phyloP scores from a whole-genome alignment of 1,139 yeast genomes.

The Lodderomyces beijingensis region DNA sequence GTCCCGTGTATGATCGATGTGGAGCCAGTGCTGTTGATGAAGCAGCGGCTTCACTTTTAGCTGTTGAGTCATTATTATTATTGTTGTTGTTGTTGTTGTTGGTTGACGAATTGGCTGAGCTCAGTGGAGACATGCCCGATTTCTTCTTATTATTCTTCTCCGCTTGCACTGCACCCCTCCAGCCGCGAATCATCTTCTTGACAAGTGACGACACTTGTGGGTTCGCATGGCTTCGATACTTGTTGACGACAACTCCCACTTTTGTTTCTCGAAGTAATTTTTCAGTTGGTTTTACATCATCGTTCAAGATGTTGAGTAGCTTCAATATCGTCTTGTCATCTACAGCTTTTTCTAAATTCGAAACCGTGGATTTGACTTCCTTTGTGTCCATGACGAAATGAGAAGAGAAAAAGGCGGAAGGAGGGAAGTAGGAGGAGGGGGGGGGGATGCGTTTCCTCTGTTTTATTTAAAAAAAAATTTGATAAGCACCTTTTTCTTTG shows the following conservation, averaged over 20 bases:
- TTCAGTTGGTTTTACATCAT: slow-evolving; percentile 81
- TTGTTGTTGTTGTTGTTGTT: slow-evolving; percentile 2
- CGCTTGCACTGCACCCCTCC: slow-evolving; percentile 87
- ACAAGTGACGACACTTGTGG: slow-evolving; percentile 66
- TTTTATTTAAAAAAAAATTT: background rate
- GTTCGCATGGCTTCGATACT: slow-evolving; percentile 68
- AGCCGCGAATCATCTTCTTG: slow-evolving; percentile 72
- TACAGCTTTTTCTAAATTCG: slow-evolving; percentile 68
- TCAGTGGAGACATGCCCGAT: slow-evolving; percentile 8
- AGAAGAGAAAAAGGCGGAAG: no score
- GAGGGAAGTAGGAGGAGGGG: no score
- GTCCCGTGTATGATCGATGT: slow-evolving; percentile 24
- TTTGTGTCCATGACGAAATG: slow-evolving; percentile 54
- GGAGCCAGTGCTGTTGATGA: slow-evolving; percentile 4
- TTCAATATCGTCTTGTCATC: slow-evolving; percentile 66
- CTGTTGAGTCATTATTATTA: background rate
- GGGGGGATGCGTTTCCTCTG: no score
- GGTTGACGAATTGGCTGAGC: slow-evolving; percentile 6
- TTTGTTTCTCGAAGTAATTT: slow-evolving; percentile 84
- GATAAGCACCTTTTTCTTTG: slow-evolving; percentile 1
- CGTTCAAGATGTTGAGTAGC: slow-evolving; percentile 62
- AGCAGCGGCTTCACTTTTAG: slow-evolving; percentile 3
- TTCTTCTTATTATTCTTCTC: slow-evolving; percentile 53
- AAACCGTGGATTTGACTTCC: slow-evolving; percentile 68
- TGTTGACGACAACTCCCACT: slow-evolving; percentile 96